Evolutionary conservation across 2,329 filamentous ascomycete genomes (phyloP), one percentile per base, ranked within the genome.

Genomic region (Cladosporium halotolerans): DNA sequence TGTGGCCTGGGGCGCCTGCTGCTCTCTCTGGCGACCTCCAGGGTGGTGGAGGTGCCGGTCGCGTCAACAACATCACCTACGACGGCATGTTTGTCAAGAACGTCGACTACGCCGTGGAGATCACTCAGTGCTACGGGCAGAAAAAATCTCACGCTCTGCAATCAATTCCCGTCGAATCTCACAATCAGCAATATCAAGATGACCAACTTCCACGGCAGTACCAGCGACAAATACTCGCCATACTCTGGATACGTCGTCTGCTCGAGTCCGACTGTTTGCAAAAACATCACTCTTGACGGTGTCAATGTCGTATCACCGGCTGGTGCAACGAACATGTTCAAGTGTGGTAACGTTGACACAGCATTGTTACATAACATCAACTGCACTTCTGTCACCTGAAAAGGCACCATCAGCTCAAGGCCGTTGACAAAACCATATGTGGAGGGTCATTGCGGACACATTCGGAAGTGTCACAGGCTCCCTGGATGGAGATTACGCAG

Each of bases 21-120:
- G 76, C 76, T 0, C 69, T 85, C 3, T 79, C 79, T 14, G 79
- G 76, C 14, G 79, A 83, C 52, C 75, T 85, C 0, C 79, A 82
- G 61, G 84, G 84, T 6, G 83, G 84, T n/a, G 84, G 83, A 14
- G 83, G 83, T 36, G 68, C 68, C 4, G 82, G 84, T 23, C 72
- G 73, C 38, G 84, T 88, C 44, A 75, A 74, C 54, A 88, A 88
- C 64, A 76, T 87, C 56, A 86, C 83, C 1, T 87, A 84, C 64
- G 79, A 85, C 54, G 75, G 73, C 3, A 83, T 86, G 71, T 63
- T 70, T 36, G 73, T 83, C 55, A 68, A 75, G 34, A 84, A 85
- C 56, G 82, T 85, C 56, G 83, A 86, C 63, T 83, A 81, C 61
- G 80, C 80, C 2, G 80, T 85, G 58, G 79, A 83, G 55, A 72